Percentiles rank a stretch among this genome's conserved stretches.
Evolutionary conservation across 495 filamentous ascomycete species (phyloP).

Genomic region (Annulohypoxylon maeteangense): DNA sequence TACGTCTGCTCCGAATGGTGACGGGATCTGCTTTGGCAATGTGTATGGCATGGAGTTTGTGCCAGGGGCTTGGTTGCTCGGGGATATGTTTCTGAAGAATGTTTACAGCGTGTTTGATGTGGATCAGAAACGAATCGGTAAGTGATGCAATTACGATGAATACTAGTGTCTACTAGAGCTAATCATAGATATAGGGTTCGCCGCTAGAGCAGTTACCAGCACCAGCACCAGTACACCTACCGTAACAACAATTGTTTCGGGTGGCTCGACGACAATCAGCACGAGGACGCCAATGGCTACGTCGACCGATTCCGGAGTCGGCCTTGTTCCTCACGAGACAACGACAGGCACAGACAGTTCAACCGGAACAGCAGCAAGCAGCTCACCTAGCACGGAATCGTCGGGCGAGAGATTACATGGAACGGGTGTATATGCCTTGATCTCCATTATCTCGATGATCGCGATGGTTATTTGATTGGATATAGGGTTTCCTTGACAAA

Average conservation of each 20-base stretch:
- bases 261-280: constrained; percentile 26
- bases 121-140: constrained; percentile 66
- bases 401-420: constrained; percentile 25
- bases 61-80: constrained; percentile 73
- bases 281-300: constrained; percentile 27
- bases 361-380: constrained; percentile 18
- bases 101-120: constrained; percentile 89
- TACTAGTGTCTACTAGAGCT: constrained; percentile 3
- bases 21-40: constrained; percentile 70
- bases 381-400: constrained; percentile 19
- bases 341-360: constrained; percentile 5
- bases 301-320: constrained; percentile 19
- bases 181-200: constrained; percentile 50
- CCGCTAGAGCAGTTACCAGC: constrained; percentile 43
- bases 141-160: constrained; percentile 27
- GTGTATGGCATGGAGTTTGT: constrained; percentile 65
- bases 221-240: constrained; percentile 10
- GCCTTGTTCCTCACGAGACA: constrained; percentile 26
- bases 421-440: constrained; percentile 8
- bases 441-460: constrained; percentile 20
- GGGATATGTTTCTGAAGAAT: constrained; percentile 88
- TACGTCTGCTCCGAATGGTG: constrained; percentile 59
- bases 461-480: constrained; percentile 24
- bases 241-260: constrained; percentile 19
- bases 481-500: background rate